These are phyloP conservation scores for Fusarium azukiicola DNA, from an alignment of 2,329 filamentous ascomycete genomes.

Conservation along the genomic window DNA sequence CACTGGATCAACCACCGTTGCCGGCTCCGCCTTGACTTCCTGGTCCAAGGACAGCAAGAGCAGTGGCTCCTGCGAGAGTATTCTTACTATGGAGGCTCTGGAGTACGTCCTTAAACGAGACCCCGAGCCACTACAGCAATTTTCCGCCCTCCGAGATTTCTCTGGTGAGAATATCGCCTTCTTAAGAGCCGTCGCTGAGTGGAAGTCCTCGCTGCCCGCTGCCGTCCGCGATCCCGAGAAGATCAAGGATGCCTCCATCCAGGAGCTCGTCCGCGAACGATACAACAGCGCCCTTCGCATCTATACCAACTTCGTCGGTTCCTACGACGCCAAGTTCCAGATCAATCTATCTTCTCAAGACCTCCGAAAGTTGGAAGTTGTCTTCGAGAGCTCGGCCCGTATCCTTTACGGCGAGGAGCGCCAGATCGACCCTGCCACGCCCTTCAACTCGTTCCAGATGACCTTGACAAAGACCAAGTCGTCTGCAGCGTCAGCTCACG, in stretches of 20 bases:
- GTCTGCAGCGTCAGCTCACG: slow-evolving; percentile 40
- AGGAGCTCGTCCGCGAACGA: slow-evolving; percentile 68
- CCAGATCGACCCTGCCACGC: slow-evolving; percentile 66
- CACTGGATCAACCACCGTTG: slow-evolving; percentile 58
- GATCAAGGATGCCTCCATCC: slow-evolving; percentile 45
- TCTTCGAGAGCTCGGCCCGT: slow-evolving; percentile 78
- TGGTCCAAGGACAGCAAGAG: slow-evolving; percentile 59
- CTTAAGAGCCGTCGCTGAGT: slow-evolving; percentile 75
- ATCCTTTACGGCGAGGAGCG: slow-evolving; percentile 65
- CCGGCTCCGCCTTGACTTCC: slow-evolving; percentile 61
- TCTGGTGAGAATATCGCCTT: slow-evolving; percentile 86
- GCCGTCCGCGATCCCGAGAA: slow-evolving; percentile 49
- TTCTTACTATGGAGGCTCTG: slow-evolving; percentile 53
- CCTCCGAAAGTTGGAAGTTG: slow-evolving; percentile 72
- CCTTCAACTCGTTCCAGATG: slow-evolving; percentile 63
- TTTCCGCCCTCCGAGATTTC: slow-evolving; percentile 83
- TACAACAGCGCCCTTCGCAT: slow-evolving; percentile 78
- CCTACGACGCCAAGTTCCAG: slow-evolving; percentile 77
- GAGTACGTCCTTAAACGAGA: slow-evolving; percentile 81
- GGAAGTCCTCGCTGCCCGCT: slow-evolving; percentile 58
- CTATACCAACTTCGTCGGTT: slow-evolving; percentile 52
- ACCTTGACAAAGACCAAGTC: slow-evolving; percentile 45
- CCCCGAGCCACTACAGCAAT: slow-evolving; percentile 79
- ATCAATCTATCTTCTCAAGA: slow-evolving; percentile 83
- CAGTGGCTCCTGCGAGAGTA: slow-evolving; percentile 62